Conservation (phyloP, 1,284 basidiomycete species). For the Leccinum fuscescens region DNA sequence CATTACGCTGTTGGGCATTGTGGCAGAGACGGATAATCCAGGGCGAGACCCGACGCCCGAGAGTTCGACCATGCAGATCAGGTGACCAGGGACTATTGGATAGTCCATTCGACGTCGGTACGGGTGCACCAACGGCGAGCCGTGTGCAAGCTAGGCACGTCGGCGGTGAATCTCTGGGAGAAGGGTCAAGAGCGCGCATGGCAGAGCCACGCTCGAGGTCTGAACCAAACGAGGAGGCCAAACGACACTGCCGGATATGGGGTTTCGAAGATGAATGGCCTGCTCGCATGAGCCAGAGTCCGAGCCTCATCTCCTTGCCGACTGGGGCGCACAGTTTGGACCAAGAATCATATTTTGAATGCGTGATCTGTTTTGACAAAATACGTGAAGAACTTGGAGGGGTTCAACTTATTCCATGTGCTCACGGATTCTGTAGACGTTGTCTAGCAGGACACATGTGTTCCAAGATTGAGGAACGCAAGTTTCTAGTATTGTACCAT, state of each 20-base stretch:
- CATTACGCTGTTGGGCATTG: slow-evolving; percentile 15
- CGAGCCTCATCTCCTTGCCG: too few species aligned
- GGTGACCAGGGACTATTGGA: neutral
- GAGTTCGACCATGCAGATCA: slow-evolving; percentile 2
- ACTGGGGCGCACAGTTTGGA: neutral
- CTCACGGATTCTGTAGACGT: slow-evolving; percentile 33
- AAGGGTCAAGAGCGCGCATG: slow-evolving; percentile 3
- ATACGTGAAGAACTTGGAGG: slow-evolving; percentile 37
- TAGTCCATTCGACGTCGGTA: neutral
- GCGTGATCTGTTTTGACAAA: slow-evolving; percentile 56
- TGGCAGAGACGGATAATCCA: slow-evolving; percentile 11
- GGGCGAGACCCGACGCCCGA: neutral
- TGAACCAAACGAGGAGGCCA: slow-evolving; percentile 19
- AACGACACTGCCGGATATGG: slow-evolving; percentile 15
- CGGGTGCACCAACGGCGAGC: neutral
- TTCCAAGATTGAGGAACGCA: slow-evolving; percentile 50
- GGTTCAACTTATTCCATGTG: slow-evolving; percentile 21
- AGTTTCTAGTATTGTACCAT: slow-evolving; percentile 61
- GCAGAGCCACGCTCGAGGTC: neutral
- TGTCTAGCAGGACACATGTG: slow-evolving; percentile 49
- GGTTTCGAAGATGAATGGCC: too few species aligned
- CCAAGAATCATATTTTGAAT: slow-evolving; percentile 30
- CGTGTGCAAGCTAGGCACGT: neutral
- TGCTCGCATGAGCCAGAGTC: too few species aligned
- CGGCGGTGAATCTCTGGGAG: neutral